Evolutionary conservation across 495 filamentous ascomycete species (phyloP), one percentile per base, ranked within the genome.

Genomic region (Penicillium robsamsonii): DNA sequence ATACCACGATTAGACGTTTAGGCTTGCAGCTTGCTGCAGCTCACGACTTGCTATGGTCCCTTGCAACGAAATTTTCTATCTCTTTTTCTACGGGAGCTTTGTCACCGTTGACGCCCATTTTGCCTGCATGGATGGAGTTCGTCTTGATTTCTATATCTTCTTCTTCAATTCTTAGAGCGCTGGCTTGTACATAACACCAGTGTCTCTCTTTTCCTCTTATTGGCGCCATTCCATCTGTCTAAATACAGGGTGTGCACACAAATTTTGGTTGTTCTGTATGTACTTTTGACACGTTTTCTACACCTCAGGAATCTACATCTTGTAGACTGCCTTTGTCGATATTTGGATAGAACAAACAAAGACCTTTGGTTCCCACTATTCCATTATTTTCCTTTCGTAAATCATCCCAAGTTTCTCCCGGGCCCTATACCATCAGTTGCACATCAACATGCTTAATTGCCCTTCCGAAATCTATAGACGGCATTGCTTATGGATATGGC

Each of bases 81-180:
- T 45, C 29, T 54, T 46, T 46, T 46, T 46, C 20, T 35, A 37
- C 42, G 31, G 22, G 31, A 38, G 20, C 22, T 7, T 33, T 35
- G 41, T 40, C 33, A 15, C 52, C 20, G 31, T 54, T 46, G 30
- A 35, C 46, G 31, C 42, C 50, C 29, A 27, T 55, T 40, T 38
- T 50, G 46, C 38, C n/a, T 40, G 55, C 55, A 57, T 51, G 29
- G 47, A 35, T 57, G 46, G 47, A 35, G 55, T 57, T 44, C n/a
- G 29, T 30, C 20, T 45, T 53, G 40, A 20, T 53, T 30, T 27
- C 27, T 44, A 25, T 44, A 0, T 17, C 8, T 22, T 22, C 22
- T 37, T 17, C 18, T 46, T 46, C 30, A 11, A 46, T 54, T 46
- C 31, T 54, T 44, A 27, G 52, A 46, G 43, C 42, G 40, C 17